phyloP scores from a whole-genome alignment of 768 basidiomycete species.

The Rhodosporidiobolus odoratus region DNA sequence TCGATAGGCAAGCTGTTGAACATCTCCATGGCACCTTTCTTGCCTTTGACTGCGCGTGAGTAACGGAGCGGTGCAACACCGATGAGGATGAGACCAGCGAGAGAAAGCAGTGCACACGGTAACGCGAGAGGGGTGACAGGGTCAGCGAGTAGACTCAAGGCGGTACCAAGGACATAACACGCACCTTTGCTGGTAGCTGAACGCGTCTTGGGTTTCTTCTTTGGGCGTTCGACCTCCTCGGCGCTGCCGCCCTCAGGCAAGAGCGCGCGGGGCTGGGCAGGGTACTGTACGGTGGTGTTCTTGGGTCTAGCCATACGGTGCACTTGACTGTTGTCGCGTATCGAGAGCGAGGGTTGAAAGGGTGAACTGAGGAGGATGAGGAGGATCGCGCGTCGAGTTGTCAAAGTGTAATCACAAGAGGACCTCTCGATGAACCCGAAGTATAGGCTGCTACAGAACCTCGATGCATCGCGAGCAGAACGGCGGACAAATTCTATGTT shows the following conservation, averaged over 20 bases:
- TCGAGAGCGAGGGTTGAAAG: no score
- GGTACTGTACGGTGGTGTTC: not conserved
- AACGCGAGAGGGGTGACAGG: not conserved
- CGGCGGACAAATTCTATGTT: no score
- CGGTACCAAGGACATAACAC: not conserved
- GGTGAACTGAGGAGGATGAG: no score
- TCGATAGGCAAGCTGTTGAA: conserved; percentile 10
- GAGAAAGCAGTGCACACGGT: not conserved
- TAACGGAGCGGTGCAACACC: not conserved
- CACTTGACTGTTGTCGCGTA: no score
- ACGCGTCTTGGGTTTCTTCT: not conserved
- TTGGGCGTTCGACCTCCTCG: not conserved
- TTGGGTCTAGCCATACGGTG: not conserved
- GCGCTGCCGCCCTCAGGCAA: not conserved
- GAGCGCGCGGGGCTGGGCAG: not conserved
- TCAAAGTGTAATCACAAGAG: no score
- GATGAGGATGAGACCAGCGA: not conserved
- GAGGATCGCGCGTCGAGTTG: no score
- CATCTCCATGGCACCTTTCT: not conserved
- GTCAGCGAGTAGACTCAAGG: not conserved
- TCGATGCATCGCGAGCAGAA: no score
- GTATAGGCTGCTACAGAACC: no score
- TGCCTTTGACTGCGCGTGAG: conserved; percentile 1
- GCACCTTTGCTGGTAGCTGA: not conserved
- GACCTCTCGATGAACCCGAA: no score